These are phyloP conservation scores for Talaromyces sp. DNA, from an alignment of 2,329 filamentous ascomycete species.

Conservation along the genomic window DNA sequence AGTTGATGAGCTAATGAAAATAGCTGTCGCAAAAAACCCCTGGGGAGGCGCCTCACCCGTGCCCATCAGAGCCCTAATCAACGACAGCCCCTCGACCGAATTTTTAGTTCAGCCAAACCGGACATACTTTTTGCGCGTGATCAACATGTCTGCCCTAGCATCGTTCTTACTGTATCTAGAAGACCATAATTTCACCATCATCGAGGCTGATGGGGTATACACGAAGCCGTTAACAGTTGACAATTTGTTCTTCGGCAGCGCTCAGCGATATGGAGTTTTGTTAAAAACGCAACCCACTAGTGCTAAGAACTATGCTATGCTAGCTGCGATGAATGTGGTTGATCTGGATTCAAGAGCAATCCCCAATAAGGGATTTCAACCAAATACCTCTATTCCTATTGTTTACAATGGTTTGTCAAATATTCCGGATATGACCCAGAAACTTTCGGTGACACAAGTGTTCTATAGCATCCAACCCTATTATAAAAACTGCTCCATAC, in stretches of 20 bases:
- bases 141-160: slow-evolving; percentile 70
- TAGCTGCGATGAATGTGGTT: neutral
- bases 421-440: neutral
- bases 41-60: slow-evolving; percentile 59
- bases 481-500: neutral
- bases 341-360: neutral
- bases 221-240: slow-evolving; percentile 56
- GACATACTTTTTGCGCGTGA: slow-evolving; percentile 67
- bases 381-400: neutral
- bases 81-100: slow-evolving; percentile 59
- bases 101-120: slow-evolving; percentile 59
- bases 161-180: slow-evolving; percentile 46
- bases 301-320: neutral
- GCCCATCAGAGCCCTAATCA: slow-evolving; percentile 61
- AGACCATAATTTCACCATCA: slow-evolving; percentile 57
- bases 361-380: neutral
- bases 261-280: slow-evolving; percentile 56
- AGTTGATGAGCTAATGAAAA: slow-evolving; percentile 43
- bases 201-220: slow-evolving; percentile 71
- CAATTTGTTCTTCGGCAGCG: slow-evolving; percentile 62
- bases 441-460: neutral
- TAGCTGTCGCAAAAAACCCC: slow-evolving; percentile 41
- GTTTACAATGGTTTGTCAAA: neutral
- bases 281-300: neutral
- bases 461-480: neutral